Base-by-base conservation (phyloP, 306 rosid genomes). In the Castanea sativa region DNA sequence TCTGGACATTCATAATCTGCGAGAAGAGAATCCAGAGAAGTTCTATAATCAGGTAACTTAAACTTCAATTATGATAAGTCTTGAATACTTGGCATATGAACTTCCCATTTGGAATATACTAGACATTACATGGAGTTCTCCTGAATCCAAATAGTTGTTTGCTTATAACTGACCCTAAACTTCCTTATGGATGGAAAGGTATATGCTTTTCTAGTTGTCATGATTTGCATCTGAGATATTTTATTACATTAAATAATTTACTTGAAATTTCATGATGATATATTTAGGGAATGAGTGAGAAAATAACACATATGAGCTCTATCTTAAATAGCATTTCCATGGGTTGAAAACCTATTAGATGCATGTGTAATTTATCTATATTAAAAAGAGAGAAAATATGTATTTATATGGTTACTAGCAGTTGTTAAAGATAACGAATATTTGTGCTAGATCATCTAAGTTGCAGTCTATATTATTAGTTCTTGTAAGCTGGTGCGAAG, bases 1-100 rank as follows among this genome's bases (percentile, higher is more conserved):
- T 86, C 85, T 96, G 83, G 99, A 96, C 84, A 96, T 96, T 80
- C 98, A 96, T 90, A 96, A 93, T 85, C 79, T 96, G 69, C 93
- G 99, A 67, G 99, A 96, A 86, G 99, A 96, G 84, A 96, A 96
- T 85, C 99, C 99, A 21, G 99, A 93, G 55, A 96, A 91, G 86
- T 96, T 96, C 76, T 96, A 91, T 84, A 96, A 96, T 83, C 99
- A 96, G 99, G 99, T 95, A 71, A 85, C 74, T 18, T 68, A 52
- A 67, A 55, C 64, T 76, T 61, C 68, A 80, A 55, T 35, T 75
- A 32, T 35, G 51, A 68, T 73, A 32, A 52, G 69, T 75, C 78
- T 68, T 76, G 73, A 23, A 30, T 67, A 51, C 33, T 55, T 73
- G 75, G 55, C 76, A 25, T 55, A 55, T 73, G 70, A 71, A 52